Evolutionary conservation across 2,329 filamentous ascomycete genomes (phyloP).

Genomic region (Paraphoma sp.): DNA sequence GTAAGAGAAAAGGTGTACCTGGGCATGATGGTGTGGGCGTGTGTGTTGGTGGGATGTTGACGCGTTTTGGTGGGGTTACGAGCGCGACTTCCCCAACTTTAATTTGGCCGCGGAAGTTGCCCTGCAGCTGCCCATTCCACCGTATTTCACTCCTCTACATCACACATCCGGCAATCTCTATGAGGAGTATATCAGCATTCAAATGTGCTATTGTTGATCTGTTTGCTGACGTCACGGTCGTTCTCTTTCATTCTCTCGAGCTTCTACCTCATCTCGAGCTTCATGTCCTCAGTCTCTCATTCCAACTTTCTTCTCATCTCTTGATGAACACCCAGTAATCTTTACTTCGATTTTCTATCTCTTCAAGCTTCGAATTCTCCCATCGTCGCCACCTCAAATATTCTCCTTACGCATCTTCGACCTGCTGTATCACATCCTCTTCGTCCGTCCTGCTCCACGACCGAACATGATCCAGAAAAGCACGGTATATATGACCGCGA

Average conservation of each 20-base stretch:
- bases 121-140: background rate
- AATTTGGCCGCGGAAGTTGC: background rate
- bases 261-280: too few relatives aligned
- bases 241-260: background rate
- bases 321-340: too few relatives aligned
- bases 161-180: background rate
- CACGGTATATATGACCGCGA: conserved; percentile 41
- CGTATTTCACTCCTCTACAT: background rate
- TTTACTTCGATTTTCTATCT: too few relatives aligned
- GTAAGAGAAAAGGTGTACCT: conserved; percentile 32
- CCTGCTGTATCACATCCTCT: conserved; percentile 3
- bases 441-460: conserved; percentile 12
- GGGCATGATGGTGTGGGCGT: conserved; percentile 42
- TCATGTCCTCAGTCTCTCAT: too few relatives aligned
- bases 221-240: background rate
- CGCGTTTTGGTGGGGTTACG: conserved; percentile 41
- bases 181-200: background rate
- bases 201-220: background rate
- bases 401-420: conserved; percentile 11
- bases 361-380: too few relatives aligned
- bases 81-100: conserved; percentile 24
- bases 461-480: conserved; percentile 43
- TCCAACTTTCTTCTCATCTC: too few relatives aligned
- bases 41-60: conserved; percentile 29
- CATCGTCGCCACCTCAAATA: too few relatives aligned